Conservation (phyloP, 148 eudicot species). For the Bassia scoparia region DNA sequence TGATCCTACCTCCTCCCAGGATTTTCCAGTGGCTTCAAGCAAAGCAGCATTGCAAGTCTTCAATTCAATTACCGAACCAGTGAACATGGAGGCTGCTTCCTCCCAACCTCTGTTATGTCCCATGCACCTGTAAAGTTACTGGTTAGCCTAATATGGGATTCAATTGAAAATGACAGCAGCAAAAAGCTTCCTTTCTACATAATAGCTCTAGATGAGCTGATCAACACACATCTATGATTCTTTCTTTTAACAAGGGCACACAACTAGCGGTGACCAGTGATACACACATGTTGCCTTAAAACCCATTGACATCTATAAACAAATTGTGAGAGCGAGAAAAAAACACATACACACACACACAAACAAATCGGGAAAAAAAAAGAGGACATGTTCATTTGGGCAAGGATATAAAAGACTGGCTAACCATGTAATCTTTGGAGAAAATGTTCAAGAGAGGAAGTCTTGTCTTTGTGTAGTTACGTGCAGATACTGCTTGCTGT, state of each 20-base stretch:
- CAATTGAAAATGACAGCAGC: neutral
- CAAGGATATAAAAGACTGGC: too few species aligned
- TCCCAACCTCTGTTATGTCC: slow-evolving; percentile 97
- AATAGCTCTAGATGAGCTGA: neutral
- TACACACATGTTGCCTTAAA: neutral
- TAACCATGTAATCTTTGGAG: too few species aligned
- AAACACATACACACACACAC: too few species aligned
- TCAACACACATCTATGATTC: too few species aligned
- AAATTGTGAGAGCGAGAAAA: neutral
- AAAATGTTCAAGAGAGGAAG: too few species aligned
- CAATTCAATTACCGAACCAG: slow-evolving; percentile 63
- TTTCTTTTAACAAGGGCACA: neutral
- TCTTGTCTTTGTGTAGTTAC: too few species aligned
- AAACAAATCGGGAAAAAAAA: too few species aligned
- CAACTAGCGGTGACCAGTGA: neutral
- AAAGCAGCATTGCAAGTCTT: slow-evolving; percentile 95
- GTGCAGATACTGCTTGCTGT: too few species aligned
- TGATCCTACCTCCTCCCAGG: slow-evolving; percentile 85
- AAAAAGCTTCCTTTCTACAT: neutral
- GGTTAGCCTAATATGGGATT: neutral
- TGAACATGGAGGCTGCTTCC: slow-evolving; percentile 85
- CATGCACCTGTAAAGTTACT: slow-evolving; percentile 64
- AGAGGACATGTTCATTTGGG: too few species aligned
- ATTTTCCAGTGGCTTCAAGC: slow-evolving; percentile 72
- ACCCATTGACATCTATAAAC: neutral